These are phyloP conservation scores for Kwoniella shandongensis DNA, from an alignment of 768 basidiomycete genomes.

Conservation along the genomic window DNA sequence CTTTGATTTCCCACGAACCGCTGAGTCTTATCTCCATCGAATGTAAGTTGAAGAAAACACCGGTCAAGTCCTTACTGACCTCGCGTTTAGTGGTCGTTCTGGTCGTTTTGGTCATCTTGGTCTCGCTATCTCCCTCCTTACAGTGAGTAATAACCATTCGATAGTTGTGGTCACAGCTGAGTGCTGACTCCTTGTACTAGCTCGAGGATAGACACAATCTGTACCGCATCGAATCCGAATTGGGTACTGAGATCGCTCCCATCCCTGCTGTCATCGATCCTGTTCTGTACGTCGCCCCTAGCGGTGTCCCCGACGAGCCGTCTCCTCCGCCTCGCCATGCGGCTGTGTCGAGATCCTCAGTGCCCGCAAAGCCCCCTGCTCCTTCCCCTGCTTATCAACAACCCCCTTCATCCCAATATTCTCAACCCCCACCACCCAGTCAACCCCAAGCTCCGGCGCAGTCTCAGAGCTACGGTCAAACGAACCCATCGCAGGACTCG, in stretches of 20 bases:
- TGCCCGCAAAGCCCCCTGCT: background rate
- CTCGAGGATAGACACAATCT: constrained; percentile 97
- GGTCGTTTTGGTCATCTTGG: constrained; percentile 97
- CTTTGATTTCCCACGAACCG: constrained; percentile 99
- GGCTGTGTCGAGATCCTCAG: background rate
- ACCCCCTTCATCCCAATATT: background rate
- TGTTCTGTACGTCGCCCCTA: constrained; percentile 85
- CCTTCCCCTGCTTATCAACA: background rate
- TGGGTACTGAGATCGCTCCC: constrained; percentile 95
- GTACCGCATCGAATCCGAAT: constrained; percentile 96
- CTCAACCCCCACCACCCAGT: background rate
- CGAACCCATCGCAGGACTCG: too few relatives aligned
- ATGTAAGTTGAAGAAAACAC: constrained; percentile 57
- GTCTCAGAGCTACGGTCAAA: too few relatives aligned
- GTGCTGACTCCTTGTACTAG: constrained; percentile 19
- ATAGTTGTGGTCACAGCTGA: background rate
- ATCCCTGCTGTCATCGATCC: constrained; percentile 91
- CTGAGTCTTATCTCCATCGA: constrained; percentile 96
- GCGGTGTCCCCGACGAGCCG: constrained; percentile 41
- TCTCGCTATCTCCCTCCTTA: constrained; percentile 95
- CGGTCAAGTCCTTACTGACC: background rate
- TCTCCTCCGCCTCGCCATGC: constrained; percentile 24
- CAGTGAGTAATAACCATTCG: constrained; percentile 56
- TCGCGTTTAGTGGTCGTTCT: constrained; percentile 67
- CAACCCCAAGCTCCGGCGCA: too few relatives aligned